A percentile compares a stretch with the other conserved stretches of the same genome.
Evolutionary conservation across 2,329 filamentous ascomycete genomes (phyloP).

Genomic region (Monosporascus cannonballus): DNA sequence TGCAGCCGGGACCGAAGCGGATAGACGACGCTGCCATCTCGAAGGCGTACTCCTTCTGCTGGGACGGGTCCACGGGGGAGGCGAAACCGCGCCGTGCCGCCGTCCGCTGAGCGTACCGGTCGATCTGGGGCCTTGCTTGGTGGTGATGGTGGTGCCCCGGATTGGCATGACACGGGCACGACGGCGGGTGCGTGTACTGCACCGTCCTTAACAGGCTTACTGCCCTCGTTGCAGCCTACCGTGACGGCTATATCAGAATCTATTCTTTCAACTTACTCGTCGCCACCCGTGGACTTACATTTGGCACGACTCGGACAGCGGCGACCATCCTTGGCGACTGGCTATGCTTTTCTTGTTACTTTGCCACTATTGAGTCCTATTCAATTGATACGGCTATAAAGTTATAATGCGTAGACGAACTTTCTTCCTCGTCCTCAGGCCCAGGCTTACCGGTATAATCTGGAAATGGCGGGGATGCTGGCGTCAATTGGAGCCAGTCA

Average conservation of each 20-base stretch:
- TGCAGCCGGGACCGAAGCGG: slow-evolving; percentile 86
- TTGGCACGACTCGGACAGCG: slow-evolving; percentile 28
- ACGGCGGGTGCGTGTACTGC: slow-evolving; percentile 81
- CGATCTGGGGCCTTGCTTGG: slow-evolving; percentile 48
- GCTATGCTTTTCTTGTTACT: not conserved
- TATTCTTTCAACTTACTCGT: not conserved
- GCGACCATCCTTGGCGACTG: slow-evolving; percentile 21
- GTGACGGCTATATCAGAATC: not conserved
- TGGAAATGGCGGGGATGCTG: too few species aligned
- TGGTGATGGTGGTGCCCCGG: slow-evolving; percentile 73
- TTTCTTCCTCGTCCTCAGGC: too few species aligned
- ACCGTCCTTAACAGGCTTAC: slow-evolving; percentile 77
- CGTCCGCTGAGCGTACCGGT: slow-evolving; percentile 35
- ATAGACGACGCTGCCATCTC: slow-evolving; percentile 97
- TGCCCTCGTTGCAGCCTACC: slow-evolving; percentile 57
- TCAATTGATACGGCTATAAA: too few species aligned
- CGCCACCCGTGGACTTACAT: slow-evolving; percentile 19
- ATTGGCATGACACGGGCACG: slow-evolving; percentile 89
- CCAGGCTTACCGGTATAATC: too few species aligned
- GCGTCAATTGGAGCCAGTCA: too few species aligned
- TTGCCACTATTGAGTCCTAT: not conserved
- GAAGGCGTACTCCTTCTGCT: slow-evolving; percentile 93
- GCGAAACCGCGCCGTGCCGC: slow-evolving; percentile 50
- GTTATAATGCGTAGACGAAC: too few species aligned
- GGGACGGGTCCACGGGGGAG: slow-evolving; percentile 66